These are phyloP conservation scores for Tothia fuscella DNA, from an alignment of 2,329 filamentous ascomycete species.

Conservation along the genomic window DNA sequence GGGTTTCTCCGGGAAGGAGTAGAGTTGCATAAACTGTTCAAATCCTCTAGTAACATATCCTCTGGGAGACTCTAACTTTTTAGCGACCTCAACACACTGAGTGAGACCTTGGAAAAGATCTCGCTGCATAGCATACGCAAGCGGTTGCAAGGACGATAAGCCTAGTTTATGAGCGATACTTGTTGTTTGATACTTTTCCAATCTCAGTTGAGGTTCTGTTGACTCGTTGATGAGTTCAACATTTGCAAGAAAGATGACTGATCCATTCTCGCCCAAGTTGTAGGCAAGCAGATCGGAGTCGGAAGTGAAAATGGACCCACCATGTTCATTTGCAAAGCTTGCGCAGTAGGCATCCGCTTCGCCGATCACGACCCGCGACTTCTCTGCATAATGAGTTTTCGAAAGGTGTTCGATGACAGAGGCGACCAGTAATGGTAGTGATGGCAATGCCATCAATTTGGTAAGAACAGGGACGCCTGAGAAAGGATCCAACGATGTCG, in stretches of 20 bases:
- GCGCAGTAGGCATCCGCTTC: conserved; percentile 11
- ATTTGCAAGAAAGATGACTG: conserved; percentile 7
- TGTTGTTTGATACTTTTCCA: neutral
- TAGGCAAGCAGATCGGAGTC: conserved; percentile 11
- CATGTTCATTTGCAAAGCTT: neutral
- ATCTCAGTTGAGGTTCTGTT: neutral
- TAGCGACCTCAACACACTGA: neutral
- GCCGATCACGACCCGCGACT: conserved; percentile 4
- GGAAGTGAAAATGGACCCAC: conserved; percentile 6
- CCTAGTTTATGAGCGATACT: neutral
- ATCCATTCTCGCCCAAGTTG: conserved; percentile 1
- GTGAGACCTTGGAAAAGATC: neutral
- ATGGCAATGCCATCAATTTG: conserved; percentile 3
- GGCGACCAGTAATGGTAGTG: conserved; percentile 9
- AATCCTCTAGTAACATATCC: neutral
- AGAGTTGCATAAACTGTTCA: neutral
- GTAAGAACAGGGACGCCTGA: neutral
- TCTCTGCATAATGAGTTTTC: neutral
- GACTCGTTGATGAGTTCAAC: neutral
- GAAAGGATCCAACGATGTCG: neutral
- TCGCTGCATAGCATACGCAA: conserved; percentile 2
- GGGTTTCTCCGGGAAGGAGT: neutral
- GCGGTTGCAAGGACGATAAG: neutral
- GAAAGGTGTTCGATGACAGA: conserved; percentile 4
- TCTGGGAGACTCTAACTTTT: neutral